Evolutionary conservation across 495 filamentous ascomycete genomes (phyloP).

Genomic region (Bombardia bombarda): DNA sequence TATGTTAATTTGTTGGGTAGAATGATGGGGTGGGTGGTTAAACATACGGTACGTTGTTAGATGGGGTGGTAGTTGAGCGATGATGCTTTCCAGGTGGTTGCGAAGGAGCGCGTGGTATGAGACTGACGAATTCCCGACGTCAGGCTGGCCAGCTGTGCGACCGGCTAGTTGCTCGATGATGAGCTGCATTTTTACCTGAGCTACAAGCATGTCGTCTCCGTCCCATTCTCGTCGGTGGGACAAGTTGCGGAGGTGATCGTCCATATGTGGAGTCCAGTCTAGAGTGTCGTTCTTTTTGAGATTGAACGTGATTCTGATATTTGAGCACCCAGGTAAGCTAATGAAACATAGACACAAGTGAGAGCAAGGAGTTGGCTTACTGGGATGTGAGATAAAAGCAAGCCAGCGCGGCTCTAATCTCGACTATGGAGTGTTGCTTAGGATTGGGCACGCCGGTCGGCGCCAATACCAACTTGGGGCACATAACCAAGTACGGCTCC

Average conservation of each 20-base stretch:
- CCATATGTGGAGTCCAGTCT: slow-evolving; percentile 45
- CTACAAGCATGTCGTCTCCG: slow-evolving; percentile 42
- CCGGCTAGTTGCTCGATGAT: slow-evolving; percentile 25
- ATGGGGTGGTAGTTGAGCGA: slow-evolving; percentile 23
- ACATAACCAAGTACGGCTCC: no score
- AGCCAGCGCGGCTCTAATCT: slow-evolving; percentile 45
- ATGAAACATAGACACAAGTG: no score
- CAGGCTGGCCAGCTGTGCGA: slow-evolving; percentile 17
- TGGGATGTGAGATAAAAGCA: slow-evolving; percentile 45
- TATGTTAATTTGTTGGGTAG: no score
- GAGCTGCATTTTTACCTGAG: slow-evolving; percentile 30
- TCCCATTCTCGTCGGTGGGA: slow-evolving; percentile 37
- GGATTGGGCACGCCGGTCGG: no score
- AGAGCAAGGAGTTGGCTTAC: slow-evolving; percentile 18
- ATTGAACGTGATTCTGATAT: slow-evolving; percentile 22
- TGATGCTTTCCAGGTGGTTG: slow-evolving; percentile 33
- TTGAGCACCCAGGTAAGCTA: neutral
- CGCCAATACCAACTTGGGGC: no score
- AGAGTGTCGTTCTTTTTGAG: slow-evolving; percentile 38
- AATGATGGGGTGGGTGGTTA: no score
- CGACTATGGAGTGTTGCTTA: slow-evolving; percentile 38
- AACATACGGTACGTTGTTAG: slow-evolving; percentile 33
- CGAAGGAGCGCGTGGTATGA: slow-evolving; percentile 39
- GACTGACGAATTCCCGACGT: slow-evolving; percentile 24
- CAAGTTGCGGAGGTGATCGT: slow-evolving; percentile 40